Base-by-base conservation (phyloP, 495 filamentous ascomycete genomes). In the Gamarada debralockiae region DNA sequence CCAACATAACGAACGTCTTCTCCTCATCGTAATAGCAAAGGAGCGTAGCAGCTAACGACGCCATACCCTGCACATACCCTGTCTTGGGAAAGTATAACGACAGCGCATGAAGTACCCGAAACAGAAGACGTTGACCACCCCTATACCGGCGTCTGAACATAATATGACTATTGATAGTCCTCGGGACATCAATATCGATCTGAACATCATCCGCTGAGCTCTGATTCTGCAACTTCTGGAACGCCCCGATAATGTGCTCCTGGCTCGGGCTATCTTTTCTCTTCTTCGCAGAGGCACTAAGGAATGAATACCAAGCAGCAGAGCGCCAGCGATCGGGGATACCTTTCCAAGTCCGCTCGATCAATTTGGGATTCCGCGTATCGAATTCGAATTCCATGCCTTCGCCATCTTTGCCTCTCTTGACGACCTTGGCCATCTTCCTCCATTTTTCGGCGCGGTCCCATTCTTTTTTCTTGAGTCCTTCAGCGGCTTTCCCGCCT, bases 51-150 rank as follows among this genome's bases (percentile, higher is more conserved):
- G 89, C 91, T 24, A 97, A 76, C 18, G 90, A 85, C 1, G 93
- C 93, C 93, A 99, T 99, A 31, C 93, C 93, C 66, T 99, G 93
- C 3, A 99, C 93, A 68, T 99, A 99, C 2, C 93, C 92, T 2
- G 88, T 89, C 10, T 87, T 87, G 1, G 92, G 91, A 60, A 90
- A 93, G 63, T 96, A 91, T 14, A 99, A 77, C 7, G 87, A 92
- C 66, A 99, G 79, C 53, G 87, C 83, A 65, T 97, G 93, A 17
- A 99, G 76, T 7, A 97, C 90, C 18, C 93, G 81, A 70, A 99
- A 99, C 5, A 99, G 76, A 20, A 97, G 74, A 41, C 93, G 81
- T 67, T 99, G 93, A 0, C 92, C 92, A 50, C 85, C 86, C 10
- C 91, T 84, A 72, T 99, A 99, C 25, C 95, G 77, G 49, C 83